Evolutionary conservation across 2,329 filamentous ascomycete genomes (phyloP).

Genomic region (Dactylonectria macrodidyma): DNA sequence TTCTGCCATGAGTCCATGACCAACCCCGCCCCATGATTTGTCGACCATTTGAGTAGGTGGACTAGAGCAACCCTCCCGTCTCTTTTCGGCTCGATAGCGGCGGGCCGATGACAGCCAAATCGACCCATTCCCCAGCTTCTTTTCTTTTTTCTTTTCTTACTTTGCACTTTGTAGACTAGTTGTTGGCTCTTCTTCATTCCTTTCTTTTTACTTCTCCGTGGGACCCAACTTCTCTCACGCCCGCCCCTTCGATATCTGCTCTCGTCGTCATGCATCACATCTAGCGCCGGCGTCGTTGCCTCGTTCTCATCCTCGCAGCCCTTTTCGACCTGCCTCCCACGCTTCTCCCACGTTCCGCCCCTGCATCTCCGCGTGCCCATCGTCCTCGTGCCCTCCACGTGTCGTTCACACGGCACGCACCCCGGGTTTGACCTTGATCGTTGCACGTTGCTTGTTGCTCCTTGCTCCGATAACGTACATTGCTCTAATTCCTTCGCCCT

Average conservation of each 20-base stretch:
- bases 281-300: conserved; percentile 19
- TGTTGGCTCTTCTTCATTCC: neutral
- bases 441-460: neutral
- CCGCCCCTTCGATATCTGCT: conserved; percentile 5
- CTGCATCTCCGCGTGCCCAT: conserved; percentile 30
- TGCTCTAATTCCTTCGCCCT: conserved; percentile 8
- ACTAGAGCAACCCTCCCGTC: neutral
- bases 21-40: neutral
- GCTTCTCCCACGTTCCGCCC: conserved; percentile 31
- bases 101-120: neutral
- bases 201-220: conserved; percentile 28
- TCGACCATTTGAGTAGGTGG: neutral
- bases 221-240: neutral
- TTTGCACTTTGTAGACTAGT: neutral
- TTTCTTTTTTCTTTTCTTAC: conserved; percentile 10
- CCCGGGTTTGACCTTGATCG: conserved; percentile 13
- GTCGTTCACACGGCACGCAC: conserved; percentile 24
- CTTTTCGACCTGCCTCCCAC: conserved; percentile 36
- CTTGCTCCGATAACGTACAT: conserved; percentile 24
- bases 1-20: neutral
- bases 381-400: conserved; percentile 46
- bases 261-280: conserved; percentile 4
- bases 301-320: conserved; percentile 14
- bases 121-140: conserved; percentile 23
- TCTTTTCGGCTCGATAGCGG: conserved; percentile 9